Evolutionary conservation across 1,284 basidiomycete genomes (phyloP), one percentile per base, ranked within the genome.

Genomic region (Ganoderma resinaceum): DNA sequence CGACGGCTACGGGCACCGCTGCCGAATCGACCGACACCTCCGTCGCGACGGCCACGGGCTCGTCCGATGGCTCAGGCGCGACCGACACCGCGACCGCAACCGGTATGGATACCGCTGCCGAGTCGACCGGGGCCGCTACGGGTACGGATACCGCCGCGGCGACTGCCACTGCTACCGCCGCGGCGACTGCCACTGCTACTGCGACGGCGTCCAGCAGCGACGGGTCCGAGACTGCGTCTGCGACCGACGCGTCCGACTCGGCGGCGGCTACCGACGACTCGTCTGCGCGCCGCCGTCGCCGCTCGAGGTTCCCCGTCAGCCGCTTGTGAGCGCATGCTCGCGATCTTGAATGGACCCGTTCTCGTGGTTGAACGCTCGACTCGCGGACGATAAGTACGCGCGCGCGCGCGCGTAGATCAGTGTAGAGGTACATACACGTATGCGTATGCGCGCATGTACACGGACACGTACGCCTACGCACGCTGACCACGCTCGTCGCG

Each of bases 21-120:
- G 64, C 20, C 35, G 35, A 35, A 35, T 35, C 35, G n/a, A 33
- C 60, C 20, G 64, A 62, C 31, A 40, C 62, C 6, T 2, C 67
- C 29, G 40, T 35, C 61, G 43, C 65, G 23, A 53, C 63, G 2
- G 62, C 68, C n/a, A 62, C 72, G n/a, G 62, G 64, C 23, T 61
- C 72, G 61, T 40, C 65, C 9, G 57, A 62, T 9, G 63, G n/a
- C n/a, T n/a, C n/a, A n/a, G n/a, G n/a, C n/a, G n/a, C 68, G 12
- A 16, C 68, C 29, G 53, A 43, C 59, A 61, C 37, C 23, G 18
- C n/a, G 38, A 11, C 31, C 23, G 66, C 38, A 9, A 42, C 53
- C n/a, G 71, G 66, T 26, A n/a, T 59, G 59, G 61, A 3, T 12
- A 65, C 35, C 14, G 62, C 31, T 31, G 64, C 20, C 35, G 35